These are phyloP conservation scores for Angophora floribunda DNA, from an alignment of 345 rosid genomes.

Conservation along the genomic window DNA sequence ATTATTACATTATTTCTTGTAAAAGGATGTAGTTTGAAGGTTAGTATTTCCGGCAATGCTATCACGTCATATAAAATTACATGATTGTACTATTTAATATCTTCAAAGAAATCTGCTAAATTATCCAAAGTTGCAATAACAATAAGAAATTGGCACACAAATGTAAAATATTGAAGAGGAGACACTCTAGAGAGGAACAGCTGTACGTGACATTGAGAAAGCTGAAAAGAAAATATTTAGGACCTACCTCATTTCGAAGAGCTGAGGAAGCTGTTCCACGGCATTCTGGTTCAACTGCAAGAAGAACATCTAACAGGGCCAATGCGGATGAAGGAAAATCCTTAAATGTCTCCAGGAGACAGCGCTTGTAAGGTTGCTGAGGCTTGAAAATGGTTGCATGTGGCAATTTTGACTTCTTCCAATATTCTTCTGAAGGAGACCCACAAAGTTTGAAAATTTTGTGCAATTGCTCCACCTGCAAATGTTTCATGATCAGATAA, in stretches of 20 bases:
- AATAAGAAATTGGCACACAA: not conserved
- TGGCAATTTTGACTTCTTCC: slow-evolving; percentile 49
- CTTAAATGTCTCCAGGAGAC: slow-evolving; percentile 32
- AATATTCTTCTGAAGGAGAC: slow-evolving; percentile 46
- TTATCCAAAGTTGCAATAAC: not conserved
- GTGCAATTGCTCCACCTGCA: slow-evolving; percentile 52
- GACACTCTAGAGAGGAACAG: not conserved
- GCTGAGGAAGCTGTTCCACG: slow-evolving; percentile 38
- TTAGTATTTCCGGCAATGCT: not conserved
- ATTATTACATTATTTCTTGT: not conserved
- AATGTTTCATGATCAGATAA: not conserved
- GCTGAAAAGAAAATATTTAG: not conserved
- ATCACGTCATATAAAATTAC: not conserved
- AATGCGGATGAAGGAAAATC: slow-evolving; percentile 37
- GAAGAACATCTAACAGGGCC: slow-evolving; percentile 30
- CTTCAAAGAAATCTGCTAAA: not conserved
- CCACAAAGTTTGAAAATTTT: slow-evolving; percentile 62
- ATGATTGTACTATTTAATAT: not conserved
- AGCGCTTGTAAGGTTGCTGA: slow-evolving; percentile 44
- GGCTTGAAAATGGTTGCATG: slow-evolving; percentile 51
- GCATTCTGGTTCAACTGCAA: slow-evolving; percentile 35
- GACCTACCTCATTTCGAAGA: slow-evolving; percentile 31
- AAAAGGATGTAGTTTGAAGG: not conserved
- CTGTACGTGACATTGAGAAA: not conserved
- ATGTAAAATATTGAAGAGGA: not conserved